Percentiles rank a stretch among this genome's conserved stretches.
Conservation (phyloP, 139 green algal species). For the Coccomyxa sp. region DNA sequence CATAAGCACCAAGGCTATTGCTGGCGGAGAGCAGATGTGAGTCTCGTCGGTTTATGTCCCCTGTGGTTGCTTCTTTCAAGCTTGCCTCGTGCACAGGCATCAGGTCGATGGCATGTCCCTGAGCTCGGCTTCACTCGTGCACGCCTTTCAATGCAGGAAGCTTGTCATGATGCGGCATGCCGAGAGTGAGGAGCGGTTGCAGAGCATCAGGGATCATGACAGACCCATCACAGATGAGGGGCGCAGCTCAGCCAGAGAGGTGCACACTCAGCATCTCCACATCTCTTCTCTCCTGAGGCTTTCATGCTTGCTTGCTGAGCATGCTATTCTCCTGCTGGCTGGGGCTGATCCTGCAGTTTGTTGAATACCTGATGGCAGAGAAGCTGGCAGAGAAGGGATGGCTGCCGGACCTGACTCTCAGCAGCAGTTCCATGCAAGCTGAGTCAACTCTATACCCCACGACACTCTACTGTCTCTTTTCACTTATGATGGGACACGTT, state of each 20-base stretch:
- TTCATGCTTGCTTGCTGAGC: too few relatives aligned
- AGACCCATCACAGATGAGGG: slow-evolving; percentile 44
- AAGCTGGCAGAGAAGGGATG: neutral
- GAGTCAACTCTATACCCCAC: too few relatives aligned
- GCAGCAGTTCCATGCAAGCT: too few relatives aligned
- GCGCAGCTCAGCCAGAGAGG: slow-evolving; percentile 4
- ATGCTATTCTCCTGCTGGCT: too few relatives aligned
- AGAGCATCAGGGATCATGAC: slow-evolving; percentile 57
- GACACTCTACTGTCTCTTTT: too few relatives aligned
- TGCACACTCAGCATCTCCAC: too few relatives aligned
- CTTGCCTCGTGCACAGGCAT: too few relatives aligned
- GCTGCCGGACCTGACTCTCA: neutral
- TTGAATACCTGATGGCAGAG: neutral
- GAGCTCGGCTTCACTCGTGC: neutral
- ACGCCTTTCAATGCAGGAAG: slow-evolving; percentile 20
- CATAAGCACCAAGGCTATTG: neutral
- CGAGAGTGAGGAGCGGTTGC: slow-evolving; percentile 44
- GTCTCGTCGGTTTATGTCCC: neutral
- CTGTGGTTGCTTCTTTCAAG: too few relatives aligned
- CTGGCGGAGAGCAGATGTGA: neutral
- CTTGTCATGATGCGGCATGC: slow-evolving; percentile 80
- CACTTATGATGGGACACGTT: too few relatives aligned
- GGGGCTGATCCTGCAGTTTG: too few relatives aligned
- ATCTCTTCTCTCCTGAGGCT: too few relatives aligned
- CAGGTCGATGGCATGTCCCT: neutral